Evolutionary conservation across 352 stramenopile species (phyloP), one percentile per base, ranked within the genome.

Genomic region (Globisporangium nodosum): DNA sequence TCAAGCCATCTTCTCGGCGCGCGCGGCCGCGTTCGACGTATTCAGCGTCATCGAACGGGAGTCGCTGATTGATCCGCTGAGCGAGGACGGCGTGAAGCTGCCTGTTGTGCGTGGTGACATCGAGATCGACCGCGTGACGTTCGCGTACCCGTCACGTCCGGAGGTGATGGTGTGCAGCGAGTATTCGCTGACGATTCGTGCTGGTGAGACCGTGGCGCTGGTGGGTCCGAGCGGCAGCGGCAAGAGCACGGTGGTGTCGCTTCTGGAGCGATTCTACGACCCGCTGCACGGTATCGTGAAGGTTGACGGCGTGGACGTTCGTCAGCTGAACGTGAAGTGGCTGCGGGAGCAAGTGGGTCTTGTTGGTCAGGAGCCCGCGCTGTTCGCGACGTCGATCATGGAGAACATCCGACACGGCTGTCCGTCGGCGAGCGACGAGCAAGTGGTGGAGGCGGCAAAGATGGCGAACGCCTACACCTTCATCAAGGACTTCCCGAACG

Each of bases 401-500:
- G 81, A 84, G 61, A 92, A 92, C 51, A 89, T 96, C 46, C 70
- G 71, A 2, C 77, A 96, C 62, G 90, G 88, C 16, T 73, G 68
- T 30, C 70, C 74, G 30, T 55, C 69, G 30, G 82, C 83, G 21
- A 88, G 69, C 15, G 63, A 89, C 35, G 50, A 55, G 31, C 31
- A 55, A 42, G 78, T 98, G 13, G 55, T 77, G 5, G 66, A 84
- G 18, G 77, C 78, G 3, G 63, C 21, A 1, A 55, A 55, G 50
- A 55, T 55, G 50, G 90, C 92, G 7, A 97, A 97, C 66, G 90
- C 91, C 5, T 91, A 95, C 60, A 73, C 86, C 35, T 98, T 98
- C 62, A 97, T 98, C 55, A 76, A 68, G 52, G 53, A 74, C 15
- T 96, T 98, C 56, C 89, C 92, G 0, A 71, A 96, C 16, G 78